Evolutionary conservation across 306 rosid genomes (phyloP).

Genomic region (Gillenia trifoliata): DNA sequence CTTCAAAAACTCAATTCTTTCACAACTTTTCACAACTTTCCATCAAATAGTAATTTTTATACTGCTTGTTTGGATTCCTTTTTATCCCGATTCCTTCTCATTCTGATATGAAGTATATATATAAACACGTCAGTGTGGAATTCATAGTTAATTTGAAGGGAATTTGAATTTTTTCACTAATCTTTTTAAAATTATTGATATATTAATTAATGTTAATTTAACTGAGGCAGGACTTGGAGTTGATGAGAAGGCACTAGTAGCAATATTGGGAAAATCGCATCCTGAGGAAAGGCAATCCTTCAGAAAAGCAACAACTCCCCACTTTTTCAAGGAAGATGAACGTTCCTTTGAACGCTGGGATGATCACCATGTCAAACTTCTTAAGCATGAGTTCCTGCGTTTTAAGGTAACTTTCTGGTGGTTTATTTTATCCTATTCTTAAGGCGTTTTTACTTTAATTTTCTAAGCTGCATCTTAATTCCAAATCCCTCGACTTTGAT

Average conservation of each 20-base stretch:
- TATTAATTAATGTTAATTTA: background rate
- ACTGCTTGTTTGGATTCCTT: background rate
- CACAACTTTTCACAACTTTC: background rate
- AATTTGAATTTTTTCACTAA: background rate
- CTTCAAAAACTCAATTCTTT: background rate
- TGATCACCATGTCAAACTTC: conserved; percentile 47
- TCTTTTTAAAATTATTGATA: background rate
- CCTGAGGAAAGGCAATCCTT: conserved; percentile 49
- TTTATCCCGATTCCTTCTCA: background rate
- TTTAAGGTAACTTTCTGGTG: conserved; percentile 46
- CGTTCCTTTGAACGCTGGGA: conserved; percentile 74
- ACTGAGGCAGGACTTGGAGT: conserved; percentile 69
- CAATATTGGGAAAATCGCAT: conserved; percentile 69
- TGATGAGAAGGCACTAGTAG: conserved; percentile 63
- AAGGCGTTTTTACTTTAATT: background rate
- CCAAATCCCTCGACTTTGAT: background rate
- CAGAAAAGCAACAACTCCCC: conserved; percentile 49
- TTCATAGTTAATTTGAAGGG: background rate
- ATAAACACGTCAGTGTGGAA: background rate
- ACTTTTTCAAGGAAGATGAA: conserved; percentile 61
- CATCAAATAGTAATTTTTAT: background rate
- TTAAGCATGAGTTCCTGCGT: conserved; percentile 80
- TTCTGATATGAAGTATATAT: background rate
- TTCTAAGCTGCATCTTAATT: background rate
- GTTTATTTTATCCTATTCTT: background rate